Conservation (phyloP, 495 filamentous ascomycete species). For the Podospora sp. region DNA sequence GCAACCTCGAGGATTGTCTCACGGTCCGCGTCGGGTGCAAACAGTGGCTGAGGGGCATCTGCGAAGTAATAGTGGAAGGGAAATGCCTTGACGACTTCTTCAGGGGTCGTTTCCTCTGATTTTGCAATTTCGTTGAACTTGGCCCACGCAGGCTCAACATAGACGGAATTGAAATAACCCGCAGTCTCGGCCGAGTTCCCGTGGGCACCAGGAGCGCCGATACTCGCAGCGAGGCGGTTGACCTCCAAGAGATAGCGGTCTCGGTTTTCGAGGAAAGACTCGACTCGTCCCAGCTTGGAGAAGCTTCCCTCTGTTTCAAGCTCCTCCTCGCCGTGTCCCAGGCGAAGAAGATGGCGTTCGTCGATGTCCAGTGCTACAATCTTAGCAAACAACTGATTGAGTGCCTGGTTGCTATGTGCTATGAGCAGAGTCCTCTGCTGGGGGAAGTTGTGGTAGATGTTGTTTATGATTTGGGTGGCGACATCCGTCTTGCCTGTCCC, state of each 20-base stretch:
- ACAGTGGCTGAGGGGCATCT: conserved; percentile 83
- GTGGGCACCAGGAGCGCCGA: conserved; percentile 87
- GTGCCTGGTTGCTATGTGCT: conserved; percentile 95
- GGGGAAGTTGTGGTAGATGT: conserved; percentile 98
- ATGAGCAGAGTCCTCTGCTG: conserved; percentile 88
- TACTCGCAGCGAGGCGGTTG: conserved; percentile 76
- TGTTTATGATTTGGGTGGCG: conserved; percentile 97
- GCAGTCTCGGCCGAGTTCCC: conserved; percentile 96
- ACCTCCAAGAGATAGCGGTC: conserved; percentile 80
- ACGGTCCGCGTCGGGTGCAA: conserved; percentile 62
- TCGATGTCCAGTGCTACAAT: conserved; percentile 95
- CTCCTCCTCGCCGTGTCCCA: conserved; percentile 95
- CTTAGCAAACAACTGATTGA: conserved; percentile 99
- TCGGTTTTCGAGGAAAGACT: conserved; percentile 92
- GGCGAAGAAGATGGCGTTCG: conserved; percentile 85
- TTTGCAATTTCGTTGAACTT: conserved; percentile 71
- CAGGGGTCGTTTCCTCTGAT: conserved; percentile 52
- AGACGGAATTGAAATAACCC: conserved; percentile 92
- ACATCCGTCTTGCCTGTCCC: conserved; percentile 99
- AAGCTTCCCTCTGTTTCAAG: conserved; percentile 83
- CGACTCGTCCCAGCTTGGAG: conserved; percentile 93
- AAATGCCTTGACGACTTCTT: conserved; percentile 71
- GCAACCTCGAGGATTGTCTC: conserved; percentile 76
- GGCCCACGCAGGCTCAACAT: conserved; percentile 84
- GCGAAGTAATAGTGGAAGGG: conserved; percentile 91